Conservation (phyloP, 208 protist species). For the Acanthamoeba royreba region DNA sequence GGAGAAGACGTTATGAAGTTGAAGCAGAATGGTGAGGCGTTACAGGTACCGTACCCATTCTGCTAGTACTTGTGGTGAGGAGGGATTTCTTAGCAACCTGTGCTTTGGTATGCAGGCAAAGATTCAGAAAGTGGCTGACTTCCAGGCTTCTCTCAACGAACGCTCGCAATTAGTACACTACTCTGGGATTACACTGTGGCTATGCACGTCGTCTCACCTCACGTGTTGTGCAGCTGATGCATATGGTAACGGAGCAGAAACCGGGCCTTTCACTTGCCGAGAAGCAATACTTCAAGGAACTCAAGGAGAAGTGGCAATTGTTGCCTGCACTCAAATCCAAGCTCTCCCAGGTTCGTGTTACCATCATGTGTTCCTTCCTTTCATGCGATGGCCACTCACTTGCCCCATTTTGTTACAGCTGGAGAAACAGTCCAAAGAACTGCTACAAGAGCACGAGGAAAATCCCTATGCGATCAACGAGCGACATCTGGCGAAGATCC, state of each 20-base stretch:
- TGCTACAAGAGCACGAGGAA: neutral
- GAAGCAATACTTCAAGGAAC: slow-evolving; percentile 20
- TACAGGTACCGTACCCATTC: neutral
- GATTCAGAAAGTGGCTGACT: neutral
- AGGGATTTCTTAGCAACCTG: too few relatives aligned
- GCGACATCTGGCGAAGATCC: slow-evolving; percentile 20
- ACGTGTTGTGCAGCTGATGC: neutral
- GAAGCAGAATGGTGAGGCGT: neutral
- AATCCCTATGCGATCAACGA: slow-evolving; percentile 5
- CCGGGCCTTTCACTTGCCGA: slow-evolving; percentile 1
- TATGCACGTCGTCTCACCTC: neutral
- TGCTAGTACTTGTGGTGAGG: neutral
- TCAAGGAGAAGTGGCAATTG: neutral
- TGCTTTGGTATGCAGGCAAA: neutral
- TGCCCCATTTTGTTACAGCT: neutral
- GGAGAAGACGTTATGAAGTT: neutral
- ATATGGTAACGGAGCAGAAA: neutral
- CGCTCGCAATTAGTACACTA: neutral
- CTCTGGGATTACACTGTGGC: too few relatives aligned
- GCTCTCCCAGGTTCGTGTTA: neutral
- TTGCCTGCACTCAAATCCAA: neutral
- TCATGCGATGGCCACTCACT: neutral
- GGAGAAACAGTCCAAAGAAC: neutral
- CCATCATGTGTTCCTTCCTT: neutral
- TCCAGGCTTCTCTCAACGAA: neutral